Evolutionary conservation across 139 green algal species (phyloP).

Genomic region (Auxenochlorella pyrenoidosa): DNA sequence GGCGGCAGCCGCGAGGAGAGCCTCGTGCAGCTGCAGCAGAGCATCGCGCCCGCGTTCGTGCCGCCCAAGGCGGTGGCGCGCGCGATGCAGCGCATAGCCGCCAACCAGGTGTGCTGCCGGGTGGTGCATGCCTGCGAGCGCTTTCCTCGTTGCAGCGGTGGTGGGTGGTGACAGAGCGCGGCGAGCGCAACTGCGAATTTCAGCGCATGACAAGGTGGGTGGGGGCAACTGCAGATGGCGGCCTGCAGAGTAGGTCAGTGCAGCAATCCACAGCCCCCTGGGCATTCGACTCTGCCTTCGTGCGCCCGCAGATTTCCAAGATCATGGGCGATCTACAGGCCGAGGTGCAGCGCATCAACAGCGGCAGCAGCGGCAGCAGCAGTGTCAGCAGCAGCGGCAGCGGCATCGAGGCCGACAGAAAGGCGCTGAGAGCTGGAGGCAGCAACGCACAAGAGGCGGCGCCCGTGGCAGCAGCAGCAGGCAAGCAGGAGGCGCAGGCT

Average conservation of each 20-base stretch:
- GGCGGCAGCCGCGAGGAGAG: not conserved
- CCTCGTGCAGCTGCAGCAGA: slow-evolving; percentile 70
- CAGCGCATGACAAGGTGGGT: not conserved
- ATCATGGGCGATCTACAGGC: slow-evolving; percentile 60
- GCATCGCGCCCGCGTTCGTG: slow-evolving; percentile 49
- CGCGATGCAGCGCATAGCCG: slow-evolving; percentile 62
- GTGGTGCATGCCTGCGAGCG: not conserved
- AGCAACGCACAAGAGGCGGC: not conserved
- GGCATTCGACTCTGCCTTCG: not conserved
- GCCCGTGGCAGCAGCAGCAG: not conserved
- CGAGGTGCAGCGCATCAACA: slow-evolving; percentile 52
- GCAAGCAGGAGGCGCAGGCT: not conserved
- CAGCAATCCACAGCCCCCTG: too few relatives aligned
- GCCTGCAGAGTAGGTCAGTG: too few relatives aligned
- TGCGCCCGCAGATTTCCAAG: slow-evolving; percentile 22
- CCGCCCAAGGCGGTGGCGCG: slow-evolving; percentile 56
- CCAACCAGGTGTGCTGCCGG: slow-evolving; percentile 22
- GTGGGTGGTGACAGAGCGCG: not conserved
- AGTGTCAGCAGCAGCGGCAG: not conserved
- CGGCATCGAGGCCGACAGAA: not conserved
- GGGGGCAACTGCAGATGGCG: too few relatives aligned
- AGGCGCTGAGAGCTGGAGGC: not conserved
- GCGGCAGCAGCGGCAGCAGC: not conserved
- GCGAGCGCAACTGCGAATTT: not conserved
- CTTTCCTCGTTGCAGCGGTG: not conserved